Evolutionary conservation across 345 rosid species (phyloP), one percentile per base, ranked within the genome.

Genomic region (Lumnitzera littorea): DNA sequence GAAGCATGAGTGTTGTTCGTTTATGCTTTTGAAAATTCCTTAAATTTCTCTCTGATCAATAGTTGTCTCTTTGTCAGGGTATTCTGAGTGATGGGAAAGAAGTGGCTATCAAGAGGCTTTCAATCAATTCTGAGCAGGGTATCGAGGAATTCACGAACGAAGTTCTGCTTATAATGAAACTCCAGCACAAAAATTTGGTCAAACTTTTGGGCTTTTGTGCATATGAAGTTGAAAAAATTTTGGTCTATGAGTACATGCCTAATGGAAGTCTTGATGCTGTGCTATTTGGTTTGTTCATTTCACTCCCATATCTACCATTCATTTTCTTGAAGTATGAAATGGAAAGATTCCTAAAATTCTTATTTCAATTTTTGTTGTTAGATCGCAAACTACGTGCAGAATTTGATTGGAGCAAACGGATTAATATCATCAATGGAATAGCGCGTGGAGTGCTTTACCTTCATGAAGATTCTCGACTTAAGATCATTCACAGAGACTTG

Each of bases 181-280:
- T 84, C 25, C 84, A 71, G 63, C 89, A 79, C 65, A 79, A 63
- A 66, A 83, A 81, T 68, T 81, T 78, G 11, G 82, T 83, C 43
- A 67, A 65, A 59, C 80, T 81, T 61, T 74, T 83, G 9, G 88
- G 92, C 16, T 83, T 79, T 51, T 81, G 77, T 46, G 63, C 68
- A 14, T 62, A 70, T 15, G 65, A 46, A 62, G 70, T 73, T 46
- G 82, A 82, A 64, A 57, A 67, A 58, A 55, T 58, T n/a, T 84
- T 82, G 14, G 71, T 79, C 58, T 84, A 78, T 41, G 95, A 87
- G 63, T 82, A 76, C 60, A 71, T 84, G 84, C 80, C 86, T 52
- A 84, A 84, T 62, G 51, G 57, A 55, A 75, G 80, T 73, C 80
- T 78, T 7, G 80, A 84, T 58, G 36, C 13, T 4, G 7, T 70